Percentiles rank a stretch among this genome's conserved stretches.
Evolutionary conservation across 2,329 filamentous ascomycete genomes (phyloP).

Genomic region (Colletotrichum musae): DNA sequence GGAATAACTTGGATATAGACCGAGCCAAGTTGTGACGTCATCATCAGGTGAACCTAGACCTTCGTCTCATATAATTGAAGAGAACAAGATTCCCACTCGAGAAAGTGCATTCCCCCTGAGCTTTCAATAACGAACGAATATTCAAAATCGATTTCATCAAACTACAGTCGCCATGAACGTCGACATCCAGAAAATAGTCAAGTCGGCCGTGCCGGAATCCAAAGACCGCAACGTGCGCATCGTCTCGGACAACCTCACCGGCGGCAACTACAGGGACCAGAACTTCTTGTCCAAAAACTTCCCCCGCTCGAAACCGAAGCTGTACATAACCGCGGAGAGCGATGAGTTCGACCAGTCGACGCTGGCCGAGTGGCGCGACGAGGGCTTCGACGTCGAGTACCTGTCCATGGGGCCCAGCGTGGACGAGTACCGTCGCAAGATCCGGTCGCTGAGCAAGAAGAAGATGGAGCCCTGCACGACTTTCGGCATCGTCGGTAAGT

Average conservation of each 20-base stretch:
- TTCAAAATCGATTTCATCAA: not conserved
- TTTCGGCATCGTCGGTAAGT: constrained; percentile 59
- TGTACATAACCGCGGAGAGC: constrained; percentile 60
- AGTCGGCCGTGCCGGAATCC: constrained; percentile 49
- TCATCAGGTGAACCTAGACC: constrained; percentile 9
- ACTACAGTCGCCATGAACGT: constrained; percentile 44
- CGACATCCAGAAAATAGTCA: constrained; percentile 49
- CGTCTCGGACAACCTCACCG: constrained; percentile 49
- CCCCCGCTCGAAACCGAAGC: constrained; percentile 52
- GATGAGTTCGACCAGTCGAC: constrained; percentile 58
- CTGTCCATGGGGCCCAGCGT: constrained; percentile 54
- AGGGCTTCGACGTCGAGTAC: constrained; percentile 61
- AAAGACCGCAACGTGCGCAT: constrained; percentile 50
- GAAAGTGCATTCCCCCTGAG: accelerated
- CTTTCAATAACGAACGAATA: not conserved
- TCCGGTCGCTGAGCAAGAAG: constrained; percentile 51
- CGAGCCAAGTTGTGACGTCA: constrained; percentile 17
- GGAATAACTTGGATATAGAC: too few relatives aligned
- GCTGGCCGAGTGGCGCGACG: constrained; percentile 56
- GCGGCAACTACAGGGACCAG: constrained; percentile 55
- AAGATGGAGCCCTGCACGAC: constrained; percentile 58
- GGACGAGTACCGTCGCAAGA: constrained; percentile 52
- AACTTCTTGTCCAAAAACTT: constrained; percentile 59
- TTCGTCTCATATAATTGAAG: constrained; percentile 12
- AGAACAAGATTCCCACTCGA: too few relatives aligned